Evolutionary conservation across 2,329 filamentous ascomycete species (phyloP).

Genomic region (Colletotrichum somersetense): DNA sequence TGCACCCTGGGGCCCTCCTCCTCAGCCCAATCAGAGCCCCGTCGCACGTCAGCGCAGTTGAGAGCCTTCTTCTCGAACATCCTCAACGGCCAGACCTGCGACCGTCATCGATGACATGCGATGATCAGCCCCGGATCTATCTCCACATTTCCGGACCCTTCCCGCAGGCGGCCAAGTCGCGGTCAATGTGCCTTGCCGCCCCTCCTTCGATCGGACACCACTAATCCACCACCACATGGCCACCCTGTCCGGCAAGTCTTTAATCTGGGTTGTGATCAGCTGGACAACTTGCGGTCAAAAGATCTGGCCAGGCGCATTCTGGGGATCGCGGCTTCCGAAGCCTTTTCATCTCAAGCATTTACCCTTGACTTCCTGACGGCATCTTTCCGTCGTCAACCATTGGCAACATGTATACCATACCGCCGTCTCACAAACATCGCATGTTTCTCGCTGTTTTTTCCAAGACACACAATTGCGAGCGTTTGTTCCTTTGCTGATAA

Average conservation of each 20-base stretch:
- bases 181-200: conserved; percentile 39
- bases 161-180: conserved; percentile 40
- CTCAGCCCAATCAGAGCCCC: conserved; percentile 17
- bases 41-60: conserved; percentile 27
- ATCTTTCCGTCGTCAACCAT: neutral
- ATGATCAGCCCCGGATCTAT: conserved; percentile 26
- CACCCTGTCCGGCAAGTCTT: conserved; percentile 33
- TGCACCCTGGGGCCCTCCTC: neutral
- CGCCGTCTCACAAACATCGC: neutral
- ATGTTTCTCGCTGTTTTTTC: too few relatives aligned
- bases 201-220: conserved; percentile 36
- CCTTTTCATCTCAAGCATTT: neutral
- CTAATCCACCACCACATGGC: conserved; percentile 39
- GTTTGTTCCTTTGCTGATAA: neutral
- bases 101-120: conserved; percentile 33
- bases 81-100: conserved; percentile 16
- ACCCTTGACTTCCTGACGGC: neutral
- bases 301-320: conserved; percentile 9
- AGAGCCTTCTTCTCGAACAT: neutral
- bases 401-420: neutral
- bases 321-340: neutral
- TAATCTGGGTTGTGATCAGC: conserved; percentile 29
- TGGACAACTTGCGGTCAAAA: conserved; percentile 21
- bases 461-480: neutral
- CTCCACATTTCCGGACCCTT: conserved; percentile 37